Percentiles rank a stretch among this genome's conserved stretches.
phyloP scores from a whole-genome alignment of 345 rosid genomes.

The Aquilaria malaccensis region DNA sequence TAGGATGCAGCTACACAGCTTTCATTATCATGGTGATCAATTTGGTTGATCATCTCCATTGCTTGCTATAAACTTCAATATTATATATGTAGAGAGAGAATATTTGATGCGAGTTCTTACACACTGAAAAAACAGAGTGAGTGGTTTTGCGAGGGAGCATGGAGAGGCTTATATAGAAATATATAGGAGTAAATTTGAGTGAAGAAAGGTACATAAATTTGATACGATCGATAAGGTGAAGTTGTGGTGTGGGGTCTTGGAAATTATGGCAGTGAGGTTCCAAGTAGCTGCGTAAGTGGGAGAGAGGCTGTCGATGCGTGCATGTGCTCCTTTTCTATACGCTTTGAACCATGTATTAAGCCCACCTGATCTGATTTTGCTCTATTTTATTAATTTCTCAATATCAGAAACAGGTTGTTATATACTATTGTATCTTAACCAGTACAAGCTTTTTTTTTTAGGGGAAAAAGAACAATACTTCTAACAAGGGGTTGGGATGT shows the following conservation, averaged over 20 bases:
- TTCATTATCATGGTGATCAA: slow-evolving; percentile 1
- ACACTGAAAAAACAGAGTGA: background rate
- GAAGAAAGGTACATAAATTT: slow-evolving; percentile 1
- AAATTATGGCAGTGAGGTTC: slow-evolving; percentile 30
- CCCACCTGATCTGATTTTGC: background rate
- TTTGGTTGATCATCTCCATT: background rate
- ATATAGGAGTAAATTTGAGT: background rate
- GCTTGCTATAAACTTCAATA: too few species aligned
- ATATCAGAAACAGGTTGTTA: background rate
- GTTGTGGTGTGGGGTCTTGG: slow-evolving; percentile 3
- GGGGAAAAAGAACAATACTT: background rate
- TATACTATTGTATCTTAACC: background rate
- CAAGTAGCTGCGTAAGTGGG: slow-evolving; percentile 33
- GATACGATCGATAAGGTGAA: background rate
- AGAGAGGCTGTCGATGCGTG: slow-evolving; percentile 19
- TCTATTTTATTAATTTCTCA: background rate
- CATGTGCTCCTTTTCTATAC: slow-evolving; percentile 13
- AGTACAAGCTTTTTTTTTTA: background rate
- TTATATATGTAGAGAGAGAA: background rate
- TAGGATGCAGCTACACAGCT: slow-evolving; percentile 23
- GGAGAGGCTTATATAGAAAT: slow-evolving; percentile 3
- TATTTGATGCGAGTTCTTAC: background rate
- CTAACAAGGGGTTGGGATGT: background rate
- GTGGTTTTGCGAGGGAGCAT: background rate
- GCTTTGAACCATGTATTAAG: slow-evolving; percentile 2